A percentile compares a stretch with the other conserved stretches of the same genome.
phyloP scores from a whole-genome alignment of 768 basidiomycete species.

The Amanita polypyramis region DNA sequence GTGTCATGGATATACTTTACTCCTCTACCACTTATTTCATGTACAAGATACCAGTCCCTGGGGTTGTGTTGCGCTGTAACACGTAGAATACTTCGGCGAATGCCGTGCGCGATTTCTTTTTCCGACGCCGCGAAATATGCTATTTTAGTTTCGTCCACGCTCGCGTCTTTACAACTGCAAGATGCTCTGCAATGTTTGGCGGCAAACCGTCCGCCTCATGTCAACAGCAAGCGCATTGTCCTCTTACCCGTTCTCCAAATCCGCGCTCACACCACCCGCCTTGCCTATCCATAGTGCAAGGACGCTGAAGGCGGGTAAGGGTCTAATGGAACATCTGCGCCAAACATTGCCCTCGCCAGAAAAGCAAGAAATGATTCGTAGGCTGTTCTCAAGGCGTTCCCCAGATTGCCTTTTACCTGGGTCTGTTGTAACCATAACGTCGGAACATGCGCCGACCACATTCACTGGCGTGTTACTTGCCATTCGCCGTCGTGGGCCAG shows the following conservation, averaged over 20 bases:
- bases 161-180: background rate
- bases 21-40: constrained; percentile 2
- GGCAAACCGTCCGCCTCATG: constrained; percentile 22
- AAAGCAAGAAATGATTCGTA: constrained; percentile 57
- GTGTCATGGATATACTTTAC: constrained; percentile 4
- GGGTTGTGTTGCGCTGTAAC: background rate
- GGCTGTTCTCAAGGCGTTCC: constrained; percentile 64
- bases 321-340: constrained; percentile 66
- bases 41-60: constrained; percentile 10
- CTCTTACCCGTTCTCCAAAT: constrained; percentile 69
- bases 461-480: constrained; percentile 89
- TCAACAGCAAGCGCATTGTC: constrained; percentile 28
- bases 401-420: constrained; percentile 66
- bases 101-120: background rate
- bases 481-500: constrained; percentile 72
- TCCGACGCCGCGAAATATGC: too few relatives aligned
- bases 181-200: constrained; percentile 1
- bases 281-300: constrained; percentile 31
- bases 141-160: too few relatives aligned
- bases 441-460: constrained; percentile 64
- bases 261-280: constrained; percentile 42
- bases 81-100: background rate
- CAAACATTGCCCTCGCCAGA: constrained; percentile 55
- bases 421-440: constrained; percentile 74
- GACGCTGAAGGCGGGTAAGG: constrained; percentile 54